Percentiles rank a stretch among this genome's conserved stretches.
phyloP scores from a whole-genome alignment of 78 protist genomes.

The Bigelowiella natans region DNA sequence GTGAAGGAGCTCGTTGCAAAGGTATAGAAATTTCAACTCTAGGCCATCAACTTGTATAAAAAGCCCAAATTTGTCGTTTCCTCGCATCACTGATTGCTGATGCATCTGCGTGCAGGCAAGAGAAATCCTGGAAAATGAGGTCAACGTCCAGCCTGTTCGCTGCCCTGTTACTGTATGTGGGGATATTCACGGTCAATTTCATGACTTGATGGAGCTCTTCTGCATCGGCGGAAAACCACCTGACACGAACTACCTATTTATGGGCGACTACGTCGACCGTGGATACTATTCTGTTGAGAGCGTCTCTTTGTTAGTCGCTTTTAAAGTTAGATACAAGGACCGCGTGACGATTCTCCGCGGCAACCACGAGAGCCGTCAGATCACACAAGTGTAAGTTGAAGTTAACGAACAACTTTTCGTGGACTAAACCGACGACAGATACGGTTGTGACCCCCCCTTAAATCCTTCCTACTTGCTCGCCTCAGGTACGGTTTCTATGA shows the following conservation, averaged over 20 bases:
- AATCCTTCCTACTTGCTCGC: too few relatives aligned
- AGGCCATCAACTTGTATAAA: neutral
- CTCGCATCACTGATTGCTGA: too few relatives aligned
- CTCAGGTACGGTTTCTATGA: conserved; percentile 82
- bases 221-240: conserved; percentile 79
- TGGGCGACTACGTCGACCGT: conserved; percentile 85
- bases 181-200: conserved; percentile 59
- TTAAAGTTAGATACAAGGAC: conserved; percentile 37
- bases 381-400: conserved; percentile 78
- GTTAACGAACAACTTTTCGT: too few relatives aligned
- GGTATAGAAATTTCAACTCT: neutral
- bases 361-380: conserved; percentile 85
- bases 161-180: conserved; percentile 72
- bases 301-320: conserved; percentile 49
- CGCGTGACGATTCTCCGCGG: conserved; percentile 61
- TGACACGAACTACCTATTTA: conserved; percentile 77
- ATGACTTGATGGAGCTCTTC: conserved; percentile 90
- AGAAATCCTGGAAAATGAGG: conserved; percentile 68
- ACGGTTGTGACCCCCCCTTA: too few relatives aligned
- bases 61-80: too few relatives aligned
- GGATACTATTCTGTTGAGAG: conserved; percentile 83
- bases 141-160: conserved; percentile 64
- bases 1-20: neutral
- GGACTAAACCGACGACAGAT: too few relatives aligned
- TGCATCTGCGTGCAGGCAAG: conserved; percentile 16